Evolutionary conservation across 257 asterid species (phyloP).

Genomic region (Craterostigma plantagineum): DNA sequence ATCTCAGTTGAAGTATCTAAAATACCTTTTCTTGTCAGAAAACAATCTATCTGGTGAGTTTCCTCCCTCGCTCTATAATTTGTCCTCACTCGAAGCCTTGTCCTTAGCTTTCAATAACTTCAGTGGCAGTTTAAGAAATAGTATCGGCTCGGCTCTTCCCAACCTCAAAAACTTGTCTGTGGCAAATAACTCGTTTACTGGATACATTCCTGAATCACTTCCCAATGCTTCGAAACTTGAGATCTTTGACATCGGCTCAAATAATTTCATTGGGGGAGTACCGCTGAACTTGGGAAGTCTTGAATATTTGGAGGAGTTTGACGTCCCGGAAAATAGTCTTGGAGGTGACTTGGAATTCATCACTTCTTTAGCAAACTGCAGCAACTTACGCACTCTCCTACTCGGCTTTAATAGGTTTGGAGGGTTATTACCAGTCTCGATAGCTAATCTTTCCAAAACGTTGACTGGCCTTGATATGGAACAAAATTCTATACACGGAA

Average conservation of each 20-base stretch:
- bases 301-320: neutral
- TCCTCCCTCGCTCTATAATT: too few species aligned
- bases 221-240: too few species aligned
- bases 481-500: slow-evolving; percentile 18
- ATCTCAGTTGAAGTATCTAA: too few species aligned
- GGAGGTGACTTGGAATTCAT: slow-evolving; percentile 14
- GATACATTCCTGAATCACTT: too few species aligned
- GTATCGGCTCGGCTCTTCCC: neutral
- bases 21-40: too few species aligned
- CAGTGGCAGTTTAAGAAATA: slow-evolving; percentile 1
- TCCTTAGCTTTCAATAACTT: too few species aligned
- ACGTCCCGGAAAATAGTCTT: slow-evolving; percentile 8
- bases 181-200: too few species aligned
- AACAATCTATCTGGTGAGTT: too few species aligned
- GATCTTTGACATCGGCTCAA: slow-evolving; percentile 2
- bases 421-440: slow-evolving; percentile 14
- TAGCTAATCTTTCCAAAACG: slow-evolving; percentile 17
- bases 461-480: slow-evolving; percentile 10
- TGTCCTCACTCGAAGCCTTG: too few species aligned
- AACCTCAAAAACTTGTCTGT: slow-evolving; percentile 1
- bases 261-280: neutral
- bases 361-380: slow-evolving; percentile 17
- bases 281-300: slow-evolving; percentile 5
- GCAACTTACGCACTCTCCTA: slow-evolving; percentile 10
- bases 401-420: slow-evolving; percentile 8